phyloP scores from a whole-genome alignment of 2,329 filamentous ascomycete genomes.

The Nemania abortiva region DNA sequence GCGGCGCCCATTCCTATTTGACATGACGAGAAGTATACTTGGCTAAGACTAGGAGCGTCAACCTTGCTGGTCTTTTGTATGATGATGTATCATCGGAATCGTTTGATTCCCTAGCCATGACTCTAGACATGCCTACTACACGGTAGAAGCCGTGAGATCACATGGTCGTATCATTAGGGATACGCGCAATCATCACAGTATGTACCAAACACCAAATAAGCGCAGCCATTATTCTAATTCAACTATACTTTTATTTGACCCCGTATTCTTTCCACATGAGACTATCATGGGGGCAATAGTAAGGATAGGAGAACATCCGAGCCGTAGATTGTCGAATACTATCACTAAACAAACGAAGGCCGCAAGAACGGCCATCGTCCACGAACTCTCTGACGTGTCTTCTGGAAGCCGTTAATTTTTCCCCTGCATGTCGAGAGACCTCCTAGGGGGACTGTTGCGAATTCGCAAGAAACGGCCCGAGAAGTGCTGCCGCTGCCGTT shows the following conservation, averaged over 20 bases:
- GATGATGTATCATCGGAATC: not conserved
- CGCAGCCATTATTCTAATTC: not conserved
- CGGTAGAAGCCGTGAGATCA: not conserved
- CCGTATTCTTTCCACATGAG: not conserved
- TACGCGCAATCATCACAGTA: not conserved
- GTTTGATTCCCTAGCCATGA: not conserved
- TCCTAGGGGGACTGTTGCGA: not conserved
- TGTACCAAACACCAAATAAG: not conserved
- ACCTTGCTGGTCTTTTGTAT: not conserved
- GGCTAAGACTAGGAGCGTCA: not conserved
- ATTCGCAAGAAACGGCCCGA: not conserved
- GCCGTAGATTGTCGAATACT: not conserved
- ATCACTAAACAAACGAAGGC: not conserved
- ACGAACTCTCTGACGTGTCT: not conserved
- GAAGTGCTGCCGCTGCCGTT: not conserved
- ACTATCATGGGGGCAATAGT: not conserved
- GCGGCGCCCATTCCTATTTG: conserved; percentile 29
- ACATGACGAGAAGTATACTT: not conserved
- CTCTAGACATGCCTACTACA: not conserved
- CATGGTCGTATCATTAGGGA: not conserved
- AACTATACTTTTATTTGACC: not conserved
- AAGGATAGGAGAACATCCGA: not conserved
- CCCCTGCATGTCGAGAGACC: not conserved
- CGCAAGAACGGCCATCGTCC: not conserved
- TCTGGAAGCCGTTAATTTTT: not conserved